phyloP scores from a whole-genome alignment of 768 basidiomycete species.

The Panaeolus cyanescens region DNA sequence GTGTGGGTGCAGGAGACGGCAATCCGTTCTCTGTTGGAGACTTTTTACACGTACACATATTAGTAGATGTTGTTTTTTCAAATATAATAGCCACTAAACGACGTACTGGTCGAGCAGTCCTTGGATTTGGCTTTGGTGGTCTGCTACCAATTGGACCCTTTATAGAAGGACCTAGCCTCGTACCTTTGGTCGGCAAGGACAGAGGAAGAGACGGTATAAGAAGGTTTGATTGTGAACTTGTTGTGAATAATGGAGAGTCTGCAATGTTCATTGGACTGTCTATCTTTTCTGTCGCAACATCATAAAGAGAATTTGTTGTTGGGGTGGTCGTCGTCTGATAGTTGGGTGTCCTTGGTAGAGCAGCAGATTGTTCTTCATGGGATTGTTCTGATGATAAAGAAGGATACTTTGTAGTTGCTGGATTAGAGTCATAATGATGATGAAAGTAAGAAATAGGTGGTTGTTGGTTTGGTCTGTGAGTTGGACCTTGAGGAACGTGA shows the following conservation, averaged over 20 bases:
- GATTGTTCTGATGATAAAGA: not conserved
- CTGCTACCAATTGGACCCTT: slow-evolving; percentile 3
- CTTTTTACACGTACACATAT: not conserved
- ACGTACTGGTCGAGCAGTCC: slow-evolving; percentile 3
- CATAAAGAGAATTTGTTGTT: not conserved
- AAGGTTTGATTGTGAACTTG: not conserved
- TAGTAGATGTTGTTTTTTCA: not conserved
- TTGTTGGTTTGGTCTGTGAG: slow-evolving; percentile 2
- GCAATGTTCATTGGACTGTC: not conserved
- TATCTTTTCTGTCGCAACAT: not conserved
- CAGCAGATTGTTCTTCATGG: not conserved
- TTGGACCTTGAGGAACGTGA: not conserved
- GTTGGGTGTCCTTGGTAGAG: not conserved
- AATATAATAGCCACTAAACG: not conserved
- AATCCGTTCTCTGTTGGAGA: not conserved
- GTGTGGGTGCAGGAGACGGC: slow-evolving; percentile 43
- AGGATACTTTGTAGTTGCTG: not conserved
- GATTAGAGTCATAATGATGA: not conserved
- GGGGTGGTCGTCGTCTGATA: not conserved
- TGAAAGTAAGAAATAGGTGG: not conserved
- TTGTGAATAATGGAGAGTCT: not conserved
- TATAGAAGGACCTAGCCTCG: not conserved
- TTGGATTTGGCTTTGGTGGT: slow-evolving; percentile 1
- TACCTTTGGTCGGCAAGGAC: not conserved
- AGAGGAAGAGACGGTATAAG: not conserved